Evolutionary conservation across 768 basidiomycete genomes (phyloP), one percentile per base, ranked within the genome.

Genomic region (Cytidiella melzeri): DNA sequence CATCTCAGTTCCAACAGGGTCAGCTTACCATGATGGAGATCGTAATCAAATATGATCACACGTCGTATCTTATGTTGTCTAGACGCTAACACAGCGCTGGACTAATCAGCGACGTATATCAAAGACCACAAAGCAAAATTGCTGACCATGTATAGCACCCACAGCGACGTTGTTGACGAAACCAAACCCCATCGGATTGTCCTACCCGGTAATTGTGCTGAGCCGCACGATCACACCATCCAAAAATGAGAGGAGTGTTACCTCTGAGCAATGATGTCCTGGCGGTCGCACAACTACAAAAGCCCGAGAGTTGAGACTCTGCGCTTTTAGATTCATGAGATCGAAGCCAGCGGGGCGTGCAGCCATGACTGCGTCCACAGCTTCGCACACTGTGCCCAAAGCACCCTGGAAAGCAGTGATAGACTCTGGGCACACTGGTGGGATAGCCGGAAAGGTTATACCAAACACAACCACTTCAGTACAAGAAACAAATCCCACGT

Each of bases 151-250:
- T 15, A 91, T 89, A 26, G 92, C 92, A 0, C 77, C 93, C 3
- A 97, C 76, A 0, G 85, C 84, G 0, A 96, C 87, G 58, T 97
- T 98, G 56, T 97, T 97, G 19, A 96, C 77, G 57, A 94, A 96
- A 65, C 95, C 97, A 64, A 97, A 98, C 0, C 95, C 95, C 7
- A 82, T 84, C 0, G 95, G 94, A 0, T 79, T 79, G 52, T 92
- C 81, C 65, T 63, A 21, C 2, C 10, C 9, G 36, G 46, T 5
- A n/a, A 9, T 28, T n/a, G n/a, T n/a, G n/a, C n/a, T n/a, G n/a
- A n/a, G n/a, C n/a, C n/a, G n/a, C n/a, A n/a, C n/a, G n/a, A n/a
- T n/a, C n/a, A n/a, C n/a, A n/a, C n/a, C n/a, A n/a, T n/a, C n/a
- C n/a, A n/a, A n/a, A n/a, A n/a, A n/a, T n/a, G n/a, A n/a, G n/a